These are phyloP conservation scores for Auricularia sp. DNA, from an alignment of 768 basidiomycete genomes.

Conservation along the genomic window DNA sequence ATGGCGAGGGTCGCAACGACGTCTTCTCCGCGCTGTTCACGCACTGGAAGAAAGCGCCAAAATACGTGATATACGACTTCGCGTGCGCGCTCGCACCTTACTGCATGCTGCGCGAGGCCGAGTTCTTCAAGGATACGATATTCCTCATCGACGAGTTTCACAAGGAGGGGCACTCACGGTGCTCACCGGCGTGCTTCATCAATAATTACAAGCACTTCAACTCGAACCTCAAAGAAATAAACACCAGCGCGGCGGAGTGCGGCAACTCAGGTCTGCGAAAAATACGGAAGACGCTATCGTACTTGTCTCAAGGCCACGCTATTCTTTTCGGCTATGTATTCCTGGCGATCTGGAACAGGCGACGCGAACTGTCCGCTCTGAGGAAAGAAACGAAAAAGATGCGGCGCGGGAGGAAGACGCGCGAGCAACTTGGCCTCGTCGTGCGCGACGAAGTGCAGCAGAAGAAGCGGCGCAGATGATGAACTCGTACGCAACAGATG, in stretches of 20 bases:
- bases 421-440: too few relatives aligned
- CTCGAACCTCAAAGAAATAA: constrained; percentile 18
- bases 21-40: constrained; percentile 31
- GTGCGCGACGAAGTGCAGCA: too few relatives aligned
- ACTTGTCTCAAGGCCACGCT: constrained; percentile 21
- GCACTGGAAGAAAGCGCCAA: constrained; percentile 21
- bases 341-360: neutral
- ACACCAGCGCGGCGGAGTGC: constrained; percentile 21
- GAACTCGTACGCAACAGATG: too few relatives aligned
- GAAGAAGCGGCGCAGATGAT: too few relatives aligned
- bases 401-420: too few relatives aligned
- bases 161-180: constrained; percentile 24
- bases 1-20: constrained; percentile 28
- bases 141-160: constrained; percentile 30
- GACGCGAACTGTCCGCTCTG: neutral
- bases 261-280: constrained; percentile 21
- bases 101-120: constrained; percentile 20
- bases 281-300: constrained; percentile 23
- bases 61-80: constrained; percentile 24
- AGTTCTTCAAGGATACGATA: constrained; percentile 24
- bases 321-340: constrained; percentile 20
- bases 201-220: constrained; percentile 19
- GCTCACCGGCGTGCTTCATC: constrained; percentile 22
- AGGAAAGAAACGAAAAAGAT: too few relatives aligned
- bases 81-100: constrained; percentile 26